Conservation (phyloP, 495 filamentous ascomycete genomes). For the Astrothelium macrocarpum region DNA sequence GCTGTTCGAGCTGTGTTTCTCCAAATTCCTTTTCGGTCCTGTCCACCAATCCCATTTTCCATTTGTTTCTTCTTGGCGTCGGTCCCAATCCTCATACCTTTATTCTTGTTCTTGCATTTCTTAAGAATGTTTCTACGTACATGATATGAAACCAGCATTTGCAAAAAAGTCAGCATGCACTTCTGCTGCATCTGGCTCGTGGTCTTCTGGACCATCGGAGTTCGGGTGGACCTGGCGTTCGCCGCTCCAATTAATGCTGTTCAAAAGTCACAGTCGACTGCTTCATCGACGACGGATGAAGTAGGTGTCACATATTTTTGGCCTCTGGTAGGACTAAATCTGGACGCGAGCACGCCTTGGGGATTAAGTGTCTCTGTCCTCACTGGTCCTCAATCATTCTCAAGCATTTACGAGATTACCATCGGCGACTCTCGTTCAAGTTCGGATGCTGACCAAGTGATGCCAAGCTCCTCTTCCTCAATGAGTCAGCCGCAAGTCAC, state of each 20-base stretch:
- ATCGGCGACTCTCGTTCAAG: background rate
- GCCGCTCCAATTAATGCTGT: background rate
- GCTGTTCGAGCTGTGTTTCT: background rate
- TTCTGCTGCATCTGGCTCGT: background rate
- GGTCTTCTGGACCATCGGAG: background rate
- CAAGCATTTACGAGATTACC: background rate
- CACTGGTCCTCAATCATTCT: background rate
- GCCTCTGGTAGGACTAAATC: background rate
- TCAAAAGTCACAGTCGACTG: background rate
- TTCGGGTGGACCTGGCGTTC: conserved; percentile 1
- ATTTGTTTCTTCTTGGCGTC: background rate
- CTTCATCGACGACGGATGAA: background rate
- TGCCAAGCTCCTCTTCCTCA: background rate
- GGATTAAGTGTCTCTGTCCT: background rate
- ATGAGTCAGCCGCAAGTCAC: background rate
- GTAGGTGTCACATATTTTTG: background rate
- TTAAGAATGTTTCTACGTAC: background rate
- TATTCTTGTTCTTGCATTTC: background rate
- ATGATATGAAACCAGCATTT: background rate
- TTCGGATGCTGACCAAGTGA: background rate
- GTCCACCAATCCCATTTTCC: background rate
- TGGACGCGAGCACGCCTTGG: background rate
- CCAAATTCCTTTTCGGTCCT: background rate
- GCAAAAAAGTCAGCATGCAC: background rate
- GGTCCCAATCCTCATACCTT: background rate